A percentile compares a stretch with the other conserved stretches of the same genome.
phyloP scores from a whole-genome alignment of 2,329 filamentous ascomycete genomes.

The Hymenoscyphus repandus region DNA sequence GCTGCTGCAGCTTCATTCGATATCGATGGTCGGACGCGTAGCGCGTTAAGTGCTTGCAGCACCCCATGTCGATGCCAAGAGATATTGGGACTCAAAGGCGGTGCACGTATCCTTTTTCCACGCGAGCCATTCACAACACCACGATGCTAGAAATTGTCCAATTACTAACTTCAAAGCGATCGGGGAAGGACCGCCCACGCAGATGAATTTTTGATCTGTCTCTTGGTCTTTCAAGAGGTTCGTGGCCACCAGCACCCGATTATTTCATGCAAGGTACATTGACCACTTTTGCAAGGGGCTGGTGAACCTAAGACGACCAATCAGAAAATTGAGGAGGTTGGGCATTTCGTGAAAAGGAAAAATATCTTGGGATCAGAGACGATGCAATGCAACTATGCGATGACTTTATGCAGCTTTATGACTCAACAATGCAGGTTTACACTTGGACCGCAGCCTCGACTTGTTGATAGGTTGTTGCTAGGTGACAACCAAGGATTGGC shows the following conservation, averaged over 20 bases:
- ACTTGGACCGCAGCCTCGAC: background rate
- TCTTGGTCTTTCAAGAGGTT: background rate
- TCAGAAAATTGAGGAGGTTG: constrained; percentile 7
- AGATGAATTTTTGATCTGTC: constrained; percentile 1
- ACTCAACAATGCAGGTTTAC: constrained; percentile 6
- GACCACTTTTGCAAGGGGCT: background rate
- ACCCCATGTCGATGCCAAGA: background rate
- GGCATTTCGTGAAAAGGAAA: constrained; percentile 4
- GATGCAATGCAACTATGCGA: constrained; percentile 5
- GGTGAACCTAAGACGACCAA: background rate
- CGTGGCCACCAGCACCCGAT: constrained; percentile 3
- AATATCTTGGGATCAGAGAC: background rate
- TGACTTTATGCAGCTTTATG: constrained; percentile 15
- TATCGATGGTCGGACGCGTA: constrained; percentile 10
- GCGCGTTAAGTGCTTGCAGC: constrained; percentile 27
- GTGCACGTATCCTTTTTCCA: background rate
- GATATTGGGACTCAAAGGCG: background rate
- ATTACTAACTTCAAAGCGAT: background rate
- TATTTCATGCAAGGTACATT: constrained; percentile 11
- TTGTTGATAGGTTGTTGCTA: constrained; percentile 11
- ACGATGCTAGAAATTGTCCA: background rate
- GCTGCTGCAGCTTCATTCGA: constrained; percentile 17
- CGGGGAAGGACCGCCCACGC: background rate
- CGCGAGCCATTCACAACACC: constrained; percentile 5
- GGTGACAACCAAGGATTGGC: constrained; percentile 5